Conservation (phyloP, 176 grass and related monocot species). For the Cenchrus americanus region DNA sequence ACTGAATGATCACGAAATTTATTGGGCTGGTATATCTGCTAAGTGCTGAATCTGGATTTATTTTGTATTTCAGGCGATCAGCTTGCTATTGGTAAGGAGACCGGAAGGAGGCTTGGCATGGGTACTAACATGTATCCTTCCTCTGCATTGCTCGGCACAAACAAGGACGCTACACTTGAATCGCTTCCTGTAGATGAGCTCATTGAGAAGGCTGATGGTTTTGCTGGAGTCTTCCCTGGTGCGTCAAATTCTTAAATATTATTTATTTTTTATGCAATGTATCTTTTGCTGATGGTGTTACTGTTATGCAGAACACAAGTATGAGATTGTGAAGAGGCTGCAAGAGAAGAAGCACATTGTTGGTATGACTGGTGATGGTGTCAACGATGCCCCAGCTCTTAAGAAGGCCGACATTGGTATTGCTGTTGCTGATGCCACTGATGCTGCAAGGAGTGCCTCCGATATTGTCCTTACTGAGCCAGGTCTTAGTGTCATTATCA, state of each 20-base stretch:
- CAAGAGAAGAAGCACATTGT: conserved; percentile 99
- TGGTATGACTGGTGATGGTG: conserved; percentile 98
- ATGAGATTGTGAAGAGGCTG: conserved; percentile 95
- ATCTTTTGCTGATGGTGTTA: neutral
- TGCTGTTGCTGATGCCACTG: conserved; percentile 95
- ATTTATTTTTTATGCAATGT: neutral
- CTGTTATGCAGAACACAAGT: conserved; percentile 89
- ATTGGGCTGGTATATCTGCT: neutral
- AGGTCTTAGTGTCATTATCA: conserved; percentile 98
- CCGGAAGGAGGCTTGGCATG: conserved; percentile 97
- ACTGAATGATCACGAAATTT: neutral
- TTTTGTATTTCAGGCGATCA: conserved; percentile 78
- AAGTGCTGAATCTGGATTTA: neutral
- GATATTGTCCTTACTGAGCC: conserved; percentile 97
- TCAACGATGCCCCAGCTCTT: conserved; percentile 92
- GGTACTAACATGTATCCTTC: conserved; percentile 99
- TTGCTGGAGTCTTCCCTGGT: conserved; percentile 99
- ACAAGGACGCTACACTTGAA: conserved; percentile 80
- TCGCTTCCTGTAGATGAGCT: conserved; percentile 88
- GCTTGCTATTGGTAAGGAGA: conserved; percentile 98
- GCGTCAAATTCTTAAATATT: neutral
- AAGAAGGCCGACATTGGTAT: conserved; percentile 99
- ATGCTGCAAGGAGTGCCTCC: conserved; percentile 88
- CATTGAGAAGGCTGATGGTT: conserved; percentile 98
- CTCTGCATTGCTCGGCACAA: conserved; percentile 79